phyloP scores from a whole-genome alignment of 2,329 filamentous ascomycete genomes.

The Phaeosphaeriaceae sp. region DNA sequence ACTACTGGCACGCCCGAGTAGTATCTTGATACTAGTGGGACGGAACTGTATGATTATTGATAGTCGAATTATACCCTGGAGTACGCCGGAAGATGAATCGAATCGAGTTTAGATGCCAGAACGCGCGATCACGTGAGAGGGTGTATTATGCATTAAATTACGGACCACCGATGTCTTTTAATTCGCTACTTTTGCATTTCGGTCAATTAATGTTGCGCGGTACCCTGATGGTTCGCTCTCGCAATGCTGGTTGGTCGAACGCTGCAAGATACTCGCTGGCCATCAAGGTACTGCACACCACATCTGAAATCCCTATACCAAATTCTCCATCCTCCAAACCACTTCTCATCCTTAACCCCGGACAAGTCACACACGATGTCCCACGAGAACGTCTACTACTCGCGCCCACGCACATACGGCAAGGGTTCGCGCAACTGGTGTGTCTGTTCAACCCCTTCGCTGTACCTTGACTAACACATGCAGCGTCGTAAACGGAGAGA shows the following conservation, averaged over 20 bases:
- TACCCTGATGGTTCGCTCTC: slow-evolving; percentile 4
- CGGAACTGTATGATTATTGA: too few relatives aligned
- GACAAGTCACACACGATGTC: slow-evolving; percentile 22
- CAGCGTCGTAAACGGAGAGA: slow-evolving; percentile 37
- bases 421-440: slow-evolving; percentile 94
- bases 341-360: too few relatives aligned
- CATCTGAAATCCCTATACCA: not conserved
- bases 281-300: slow-evolving; percentile 18
- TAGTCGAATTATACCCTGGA: too few relatives aligned
- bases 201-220: not conserved
- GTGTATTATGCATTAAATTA: too few relatives aligned
- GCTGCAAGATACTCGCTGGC: not conserved
- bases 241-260: not conserved
- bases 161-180: too few relatives aligned
- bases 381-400: slow-evolving; percentile 79
- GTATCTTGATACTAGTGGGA: too few relatives aligned
- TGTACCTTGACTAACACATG: slow-evolving; percentile 37
- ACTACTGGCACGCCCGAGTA: too few relatives aligned
- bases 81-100: too few relatives aligned
- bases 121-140: too few relatives aligned
- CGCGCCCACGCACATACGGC: slow-evolving; percentile 92
- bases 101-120: too few relatives aligned
- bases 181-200: not conserved
- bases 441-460: slow-evolving; percentile 1
- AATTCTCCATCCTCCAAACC: not conserved